These are phyloP conservation scores for fission yeast (Schizosaccharomyces pombe) DNA, from an alignment of 805 yeast species.

Conservation along the genomic window DNA sequence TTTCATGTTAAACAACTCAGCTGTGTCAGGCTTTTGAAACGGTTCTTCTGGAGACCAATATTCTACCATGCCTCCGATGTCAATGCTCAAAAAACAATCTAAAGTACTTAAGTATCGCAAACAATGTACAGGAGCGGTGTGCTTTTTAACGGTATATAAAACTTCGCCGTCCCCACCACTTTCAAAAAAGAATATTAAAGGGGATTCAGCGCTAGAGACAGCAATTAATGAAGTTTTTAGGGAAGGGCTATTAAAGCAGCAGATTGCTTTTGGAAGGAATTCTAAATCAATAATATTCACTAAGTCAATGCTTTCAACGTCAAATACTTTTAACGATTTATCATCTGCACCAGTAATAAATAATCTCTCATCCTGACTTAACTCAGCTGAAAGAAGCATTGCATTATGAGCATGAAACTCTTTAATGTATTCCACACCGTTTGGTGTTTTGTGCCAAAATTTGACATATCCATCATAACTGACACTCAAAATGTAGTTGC, in stretches of 20 bases:
- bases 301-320: conserved; percentile 18
- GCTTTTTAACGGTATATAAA: conserved; percentile 10
- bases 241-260: conserved; percentile 12
- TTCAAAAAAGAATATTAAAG: conserved; percentile 12
- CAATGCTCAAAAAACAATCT: conserved; percentile 15
- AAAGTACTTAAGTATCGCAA: conserved; percentile 12
- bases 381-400: conserved; percentile 7
- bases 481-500: conserved; percentile 14
- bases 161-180: conserved; percentile 9
- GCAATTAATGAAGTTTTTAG: conserved; percentile 9
- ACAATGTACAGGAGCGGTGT: conserved; percentile 11
- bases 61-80: conserved; percentile 17
- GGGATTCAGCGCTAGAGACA: conserved; percentile 10
- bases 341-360: conserved; percentile 13
- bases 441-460: conserved; percentile 15
- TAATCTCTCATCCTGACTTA: conserved; percentile 12
- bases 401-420: conserved; percentile 14
- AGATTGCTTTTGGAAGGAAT: conserved; percentile 13
- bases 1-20: conserved; percentile 17
- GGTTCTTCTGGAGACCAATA: conserved; percentile 16
- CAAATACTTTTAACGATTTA: conserved; percentile 16
- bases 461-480: conserved; percentile 18
- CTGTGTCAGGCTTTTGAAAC: conserved; percentile 10
- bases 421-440: conserved; percentile 16
- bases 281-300: conserved; percentile 11